Percentiles rank a stretch among this genome's conserved stretches.
phyloP scores from a whole-genome alignment of 768 basidiomycete species.

The Lyophyllum semitale region DNA sequence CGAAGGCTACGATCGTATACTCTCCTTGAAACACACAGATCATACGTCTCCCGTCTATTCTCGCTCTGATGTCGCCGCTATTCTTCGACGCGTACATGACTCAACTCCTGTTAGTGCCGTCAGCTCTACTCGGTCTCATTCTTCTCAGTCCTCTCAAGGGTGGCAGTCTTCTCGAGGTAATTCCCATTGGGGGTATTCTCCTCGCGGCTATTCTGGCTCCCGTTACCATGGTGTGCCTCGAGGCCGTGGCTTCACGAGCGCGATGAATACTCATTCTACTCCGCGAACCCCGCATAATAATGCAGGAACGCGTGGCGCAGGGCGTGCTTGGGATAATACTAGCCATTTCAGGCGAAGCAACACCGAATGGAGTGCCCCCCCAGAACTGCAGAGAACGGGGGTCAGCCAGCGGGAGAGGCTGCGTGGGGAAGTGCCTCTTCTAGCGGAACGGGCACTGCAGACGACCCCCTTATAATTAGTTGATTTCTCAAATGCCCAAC shows the following conservation, averaged over 20 bases:
- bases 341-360: conserved; percentile 1
- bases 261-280: conserved; percentile 3
- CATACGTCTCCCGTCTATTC: conserved; percentile 48
- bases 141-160: conserved; percentile 20
- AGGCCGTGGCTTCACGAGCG: conserved; percentile 7
- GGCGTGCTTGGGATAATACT: background rate
- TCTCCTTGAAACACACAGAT: conserved; percentile 44
- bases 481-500: background rate
- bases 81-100: conserved; percentile 53
- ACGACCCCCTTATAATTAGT: background rate
- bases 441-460: background rate
- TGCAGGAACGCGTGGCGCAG: conserved; percentile 10
- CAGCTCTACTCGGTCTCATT: conserved; percentile 9
- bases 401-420: background rate
- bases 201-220: conserved; percentile 23
- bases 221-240: conserved; percentile 14
- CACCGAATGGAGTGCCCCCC: background rate
- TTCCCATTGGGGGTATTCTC: conserved; percentile 22
- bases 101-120: conserved; percentile 35
- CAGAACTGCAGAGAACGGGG: background rate
- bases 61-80: conserved; percentile 48
- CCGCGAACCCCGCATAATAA: conserved; percentile 6
- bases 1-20: conserved; percentile 71
- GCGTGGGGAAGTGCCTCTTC: background rate
- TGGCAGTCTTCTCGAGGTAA: conserved; percentile 20